Conservation (phyloP, 1,139 yeast genomes). For the Lipomyces yarrowii region DNA sequence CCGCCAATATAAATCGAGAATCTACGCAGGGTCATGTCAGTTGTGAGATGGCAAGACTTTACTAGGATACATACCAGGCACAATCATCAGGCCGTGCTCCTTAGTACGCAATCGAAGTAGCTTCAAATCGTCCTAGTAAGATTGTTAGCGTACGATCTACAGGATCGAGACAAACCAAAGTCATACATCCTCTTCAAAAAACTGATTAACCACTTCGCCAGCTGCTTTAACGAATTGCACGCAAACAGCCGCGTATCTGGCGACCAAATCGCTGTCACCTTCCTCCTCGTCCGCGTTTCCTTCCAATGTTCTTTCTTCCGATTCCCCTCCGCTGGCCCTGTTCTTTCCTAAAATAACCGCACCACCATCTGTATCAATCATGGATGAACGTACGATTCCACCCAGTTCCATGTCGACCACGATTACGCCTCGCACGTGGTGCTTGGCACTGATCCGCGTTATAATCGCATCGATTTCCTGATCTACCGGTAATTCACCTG, state of each 20-base stretch:
- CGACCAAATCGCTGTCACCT: constrained; percentile 5
- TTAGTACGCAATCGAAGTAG: constrained; percentile 23
- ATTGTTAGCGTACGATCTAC: background rate
- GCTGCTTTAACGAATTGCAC: constrained; percentile 20
- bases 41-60: background rate
- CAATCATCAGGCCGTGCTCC: constrained; percentile 25
- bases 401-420: constrained; percentile 19
- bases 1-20: constrained; percentile 21
- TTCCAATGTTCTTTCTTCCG: background rate
- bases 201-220: constrained; percentile 9
- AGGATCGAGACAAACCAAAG: background rate
- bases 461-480: constrained; percentile 26
- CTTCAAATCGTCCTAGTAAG: constrained; percentile 18
- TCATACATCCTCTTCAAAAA: constrained; percentile 23
- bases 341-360: constrained; percentile 8
- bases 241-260: constrained; percentile 18
- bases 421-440: constrained; percentile 20
- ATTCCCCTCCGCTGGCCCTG: background rate
- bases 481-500: constrained; percentile 8
- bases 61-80: constrained; percentile 19
- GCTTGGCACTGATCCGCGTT: constrained; percentile 23
- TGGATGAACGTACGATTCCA: constrained; percentile 14
- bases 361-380: constrained; percentile 18
- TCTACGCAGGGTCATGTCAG: constrained; percentile 6
- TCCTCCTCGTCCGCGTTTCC: background rate